Evolutionary conservation across 2,329 filamentous ascomycete genomes (phyloP), one percentile per base, ranked within the genome.

Genomic region (Fragosphaeria purpurea): DNA sequence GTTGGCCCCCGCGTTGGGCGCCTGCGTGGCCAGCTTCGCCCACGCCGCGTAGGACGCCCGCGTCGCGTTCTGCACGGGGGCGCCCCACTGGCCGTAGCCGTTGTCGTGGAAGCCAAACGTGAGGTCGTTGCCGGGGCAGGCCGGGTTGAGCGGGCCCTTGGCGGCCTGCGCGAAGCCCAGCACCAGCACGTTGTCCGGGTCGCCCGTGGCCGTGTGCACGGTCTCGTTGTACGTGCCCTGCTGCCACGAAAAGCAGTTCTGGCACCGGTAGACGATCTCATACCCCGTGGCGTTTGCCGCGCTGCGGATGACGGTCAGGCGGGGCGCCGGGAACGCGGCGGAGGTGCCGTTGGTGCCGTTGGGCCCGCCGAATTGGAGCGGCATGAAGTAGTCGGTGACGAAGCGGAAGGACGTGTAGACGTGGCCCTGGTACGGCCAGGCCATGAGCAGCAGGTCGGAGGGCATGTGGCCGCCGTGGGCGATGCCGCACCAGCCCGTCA

Each of bases 211-310:
- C 13, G 76, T 79, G 6, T 66, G 66, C 2, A 68, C 67, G 4
- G 64, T 67, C 1, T 69, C 69, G 3, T 64, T 66, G 42, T 67
- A 65, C 4, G 70, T 71, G 31, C 70, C 68, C 41, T 78, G 69
- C 57, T 75, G 64, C 73, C 76, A 81, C 0, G 67, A 57, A 13
- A 78, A 67, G 60, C 77, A 81, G 56, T 72, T 70, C 57, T 80
- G 64, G 64, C 83, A 86, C 46, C 79, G 74, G 66, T 83, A 86
- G n/a, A 84, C 72, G 47, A 85, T 60, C 44, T 75, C 75, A 62
- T 77, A 86, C 55, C 75, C 67, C 22, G 75, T 78, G 9, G 70
- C 68, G 58, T 75, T 82, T 49, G 83, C 68, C 22, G 66, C 71
- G 12, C 75, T 73, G n/a, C 73, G 75, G 54, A 85, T 75, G 55